phyloP scores from a whole-genome alignment of 2,329 filamentous ascomycete genomes.

The Plectosphaerella sp. region DNA sequence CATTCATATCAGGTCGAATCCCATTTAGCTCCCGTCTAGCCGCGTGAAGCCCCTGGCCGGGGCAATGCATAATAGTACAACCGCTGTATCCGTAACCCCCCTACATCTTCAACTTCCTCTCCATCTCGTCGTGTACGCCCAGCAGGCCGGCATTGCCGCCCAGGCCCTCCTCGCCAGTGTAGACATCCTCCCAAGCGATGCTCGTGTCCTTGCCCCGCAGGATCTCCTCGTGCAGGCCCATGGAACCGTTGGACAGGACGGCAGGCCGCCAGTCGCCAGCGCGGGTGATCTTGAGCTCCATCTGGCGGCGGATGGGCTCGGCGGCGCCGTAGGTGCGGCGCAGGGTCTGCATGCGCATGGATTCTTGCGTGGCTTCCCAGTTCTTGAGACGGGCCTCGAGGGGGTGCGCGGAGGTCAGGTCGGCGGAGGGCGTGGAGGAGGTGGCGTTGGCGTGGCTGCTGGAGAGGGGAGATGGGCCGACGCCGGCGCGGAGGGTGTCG shows the following conservation, averaged over 20 bases:
- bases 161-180: slow-evolving; percentile 70
- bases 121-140: slow-evolving; percentile 88
- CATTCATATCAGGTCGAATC: too few species aligned
- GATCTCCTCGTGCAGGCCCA: slow-evolving; percentile 84
- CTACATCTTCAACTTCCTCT: slow-evolving; percentile 81
- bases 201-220: slow-evolving; percentile 72
- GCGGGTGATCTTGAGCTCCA: slow-evolving; percentile 88
- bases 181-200: slow-evolving; percentile 92
- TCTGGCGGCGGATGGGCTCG: slow-evolving; percentile 85
- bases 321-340: slow-evolving; percentile 86
- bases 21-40: background rate
- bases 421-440: slow-evolving; percentile 21
- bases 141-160: slow-evolving; percentile 41
- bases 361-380: slow-evolving; percentile 88
- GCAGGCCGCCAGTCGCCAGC: slow-evolving; percentile 76
- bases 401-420: slow-evolving; percentile 71
- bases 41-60: slow-evolving; percentile 3
- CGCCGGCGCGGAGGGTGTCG: slow-evolving; percentile 84
- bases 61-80: slow-evolving; percentile 6
- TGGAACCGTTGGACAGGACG: slow-evolving; percentile 57
- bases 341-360: slow-evolving; percentile 81
- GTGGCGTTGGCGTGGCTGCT: slow-evolving; percentile 32
- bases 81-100: slow-evolving; percentile 7
- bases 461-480: slow-evolving; percentile 57
- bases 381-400: slow-evolving; percentile 84